Evolutionary conservation across 2,329 filamentous ascomycete genomes (phyloP).

Genomic region (Ophiostoma pallidulum): DNA sequence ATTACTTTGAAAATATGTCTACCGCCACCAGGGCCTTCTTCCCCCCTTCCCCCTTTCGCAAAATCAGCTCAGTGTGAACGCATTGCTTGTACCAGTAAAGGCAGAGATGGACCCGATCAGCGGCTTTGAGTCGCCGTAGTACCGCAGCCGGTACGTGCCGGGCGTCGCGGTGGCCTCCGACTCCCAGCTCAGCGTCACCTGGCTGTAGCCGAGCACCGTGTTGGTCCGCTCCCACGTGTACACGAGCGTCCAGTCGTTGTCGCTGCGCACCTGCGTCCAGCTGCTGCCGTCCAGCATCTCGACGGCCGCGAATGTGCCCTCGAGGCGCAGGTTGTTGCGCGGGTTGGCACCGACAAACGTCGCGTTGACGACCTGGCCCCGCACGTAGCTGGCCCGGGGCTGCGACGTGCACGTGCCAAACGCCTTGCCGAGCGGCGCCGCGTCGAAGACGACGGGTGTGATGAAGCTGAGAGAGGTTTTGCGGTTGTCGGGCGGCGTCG

Average conservation of each 20-base stretch:
- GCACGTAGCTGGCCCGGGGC: constrained; percentile 39
- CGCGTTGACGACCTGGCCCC: constrained; percentile 52
- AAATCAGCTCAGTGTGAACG: constrained; percentile 20
- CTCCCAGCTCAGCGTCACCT: constrained; percentile 70
- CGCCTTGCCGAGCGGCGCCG: constrained; percentile 49
- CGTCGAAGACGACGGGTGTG: constrained; percentile 66
- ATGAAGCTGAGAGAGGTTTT: constrained; percentile 72
- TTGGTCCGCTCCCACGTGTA: constrained; percentile 72
- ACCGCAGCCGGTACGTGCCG: constrained; percentile 66
- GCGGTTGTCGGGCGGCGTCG: constrained; percentile 67
- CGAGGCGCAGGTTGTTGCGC: constrained; percentile 71
- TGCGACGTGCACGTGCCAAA: constrained; percentile 58
- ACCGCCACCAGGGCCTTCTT: too few relatives aligned
- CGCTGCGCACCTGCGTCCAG: constrained; percentile 63
- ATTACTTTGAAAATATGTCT: too few relatives aligned
- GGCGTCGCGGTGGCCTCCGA: constrained; percentile 48
- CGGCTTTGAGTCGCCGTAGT: constrained; percentile 72
- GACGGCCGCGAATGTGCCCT: constrained; percentile 66
- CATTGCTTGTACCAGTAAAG: constrained; percentile 39
- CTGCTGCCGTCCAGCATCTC: constrained; percentile 45
- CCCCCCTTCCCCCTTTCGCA: too few relatives aligned
- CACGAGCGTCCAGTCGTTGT: constrained; percentile 73
- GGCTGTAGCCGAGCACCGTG: constrained; percentile 60
- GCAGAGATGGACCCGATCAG: constrained; percentile 42
- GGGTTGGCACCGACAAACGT: constrained; percentile 82